Evolutionary conservation across 768 basidiomycete species (phyloP), one percentile per base, ranked within the genome.

Genomic region (Ramaria rubella): DNA sequence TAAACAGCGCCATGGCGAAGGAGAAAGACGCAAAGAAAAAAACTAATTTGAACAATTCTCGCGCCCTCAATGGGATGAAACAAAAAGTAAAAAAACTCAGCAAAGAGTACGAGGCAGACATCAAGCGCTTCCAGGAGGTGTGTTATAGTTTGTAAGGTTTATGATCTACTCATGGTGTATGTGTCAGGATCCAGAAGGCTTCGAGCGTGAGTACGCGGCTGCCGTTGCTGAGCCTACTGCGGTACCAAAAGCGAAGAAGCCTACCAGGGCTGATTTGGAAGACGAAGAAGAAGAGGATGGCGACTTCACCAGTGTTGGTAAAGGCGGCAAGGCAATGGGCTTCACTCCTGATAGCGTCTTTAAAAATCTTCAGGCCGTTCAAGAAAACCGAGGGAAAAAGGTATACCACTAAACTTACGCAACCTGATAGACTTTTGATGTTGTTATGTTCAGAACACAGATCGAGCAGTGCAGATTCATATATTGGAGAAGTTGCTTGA

Each of bases 361-460:
- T 77, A 96, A 97, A 72, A 89, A 85, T 59, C 79, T 99, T 31
- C 87, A 93, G 66, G 79, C 86, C 26, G 84, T 98, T 21, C 86
- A 95, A 68, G 96, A 98, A 63, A 91, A 91, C 46, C 83, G 96
- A 57, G 96, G 96, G 12, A 91, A 93, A 73, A 98, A 98, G 84
- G 94, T 94, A 30, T n/a, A n/a, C n/a, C n/a, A n/a, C n/a, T n/a
- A n/a, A n/a, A n/a, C n/a, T n/a, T n/a, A n/a, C n/a, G n/a, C n/a
- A n/a, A n/a, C n/a, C n/a, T n/a, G n/a, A n/a, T n/a, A n/a, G n/a
- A n/a, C n/a, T n/a, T n/a, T n/a, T n/a, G n/a, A n/a, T n/a, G n/a
- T n/a, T n/a, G n/a, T n/a, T n/a, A n/a, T n/a, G n/a, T n/a, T 50
- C 60, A 97, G 94, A 96, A 96, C 73, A 98, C 96, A 34, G 94